Percentiles rank a stretch among this genome's conserved stretches.
phyloP scores from a whole-genome alignment of 305 asterid species.

The Salvia sclarea region DNA sequence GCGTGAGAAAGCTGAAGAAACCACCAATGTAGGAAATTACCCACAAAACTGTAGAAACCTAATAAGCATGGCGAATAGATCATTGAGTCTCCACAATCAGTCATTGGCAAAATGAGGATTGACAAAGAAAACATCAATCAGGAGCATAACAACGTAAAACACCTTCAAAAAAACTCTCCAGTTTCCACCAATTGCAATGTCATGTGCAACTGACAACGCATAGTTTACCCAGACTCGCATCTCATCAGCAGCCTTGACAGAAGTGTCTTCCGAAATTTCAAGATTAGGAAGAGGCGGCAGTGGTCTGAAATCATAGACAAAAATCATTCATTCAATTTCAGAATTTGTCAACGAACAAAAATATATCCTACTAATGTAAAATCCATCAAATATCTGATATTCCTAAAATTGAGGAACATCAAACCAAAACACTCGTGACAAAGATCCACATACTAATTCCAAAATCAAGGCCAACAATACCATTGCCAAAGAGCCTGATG shows the following conservation, averaged over 20 bases:
- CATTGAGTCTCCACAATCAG: conserved; percentile 27
- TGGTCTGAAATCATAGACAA: conserved; percentile 53
- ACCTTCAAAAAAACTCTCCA: conserved; percentile 64
- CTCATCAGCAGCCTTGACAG: conserved; percentile 63
- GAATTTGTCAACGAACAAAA: neutral
- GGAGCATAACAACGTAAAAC: conserved; percentile 28
- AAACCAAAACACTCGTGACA: neutral
- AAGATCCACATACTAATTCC: conserved; percentile 2
- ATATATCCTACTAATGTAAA: neutral
- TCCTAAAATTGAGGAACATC: neutral
- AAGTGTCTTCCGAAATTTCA: conserved; percentile 68
- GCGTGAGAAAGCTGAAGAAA: conserved; percentile 69
- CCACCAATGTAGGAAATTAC: conserved; percentile 67
- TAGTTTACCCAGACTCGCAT: conserved; percentile 67
- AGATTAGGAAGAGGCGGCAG: conserved; percentile 86
- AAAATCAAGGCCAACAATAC: neutral
- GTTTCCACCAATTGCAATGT: conserved; percentile 71
- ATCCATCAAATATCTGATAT: neutral
- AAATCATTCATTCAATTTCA: conserved; percentile 27
- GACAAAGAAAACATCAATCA: neutral
- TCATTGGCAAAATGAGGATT: conserved; percentile 2
- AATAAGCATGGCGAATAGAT: conserved; percentile 34
- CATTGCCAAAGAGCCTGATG: neutral
- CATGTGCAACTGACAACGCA: conserved; percentile 59
- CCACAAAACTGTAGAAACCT: conserved; percentile 70